Percentiles rank a stretch among this genome's conserved stretches.
Evolutionary conservation across 169 alveolate species (phyloP).

Genomic region (Eimeria falciformis): DNA sequence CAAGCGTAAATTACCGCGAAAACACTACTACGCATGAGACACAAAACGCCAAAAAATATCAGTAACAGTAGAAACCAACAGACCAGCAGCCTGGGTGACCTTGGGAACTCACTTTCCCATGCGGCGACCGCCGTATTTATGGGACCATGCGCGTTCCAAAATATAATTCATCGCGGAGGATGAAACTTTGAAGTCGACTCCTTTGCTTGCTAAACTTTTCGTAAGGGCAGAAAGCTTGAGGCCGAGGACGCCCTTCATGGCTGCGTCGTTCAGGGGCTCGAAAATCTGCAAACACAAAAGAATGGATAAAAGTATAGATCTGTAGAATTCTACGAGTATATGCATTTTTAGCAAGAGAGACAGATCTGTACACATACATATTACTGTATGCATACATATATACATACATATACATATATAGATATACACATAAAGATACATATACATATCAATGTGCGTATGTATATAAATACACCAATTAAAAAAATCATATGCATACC

Average conservation of each 20-base stretch:
- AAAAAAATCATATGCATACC: background rate
- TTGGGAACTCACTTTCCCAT: constrained; percentile 13
- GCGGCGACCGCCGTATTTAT: constrained; percentile 32
- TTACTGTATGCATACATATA: background rate
- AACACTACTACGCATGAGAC: background rate
- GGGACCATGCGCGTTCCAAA: constrained; percentile 27
- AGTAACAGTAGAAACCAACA: background rate
- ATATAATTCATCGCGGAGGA: constrained; percentile 21
- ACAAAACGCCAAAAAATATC: background rate
- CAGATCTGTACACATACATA: too few relatives aligned
- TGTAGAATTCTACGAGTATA: too few relatives aligned
- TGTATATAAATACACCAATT: too few relatives aligned
- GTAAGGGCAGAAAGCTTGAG: background rate
- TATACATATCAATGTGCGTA: background rate
- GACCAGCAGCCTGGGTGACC: background rate
- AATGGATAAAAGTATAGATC: too few relatives aligned
- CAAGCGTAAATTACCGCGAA: background rate
- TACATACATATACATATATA: background rate
- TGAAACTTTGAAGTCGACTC: constrained; percentile 31
- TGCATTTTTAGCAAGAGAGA: too few relatives aligned
- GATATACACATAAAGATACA: background rate
- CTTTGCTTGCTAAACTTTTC: background rate
- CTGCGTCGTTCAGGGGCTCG: constrained; percentile 4
- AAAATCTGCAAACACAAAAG: background rate
- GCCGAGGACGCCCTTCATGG: constrained; percentile 44